Base-by-base conservation (phyloP, 1,284 basidiomycete species). In the Xerocomus amazonicus region DNA sequence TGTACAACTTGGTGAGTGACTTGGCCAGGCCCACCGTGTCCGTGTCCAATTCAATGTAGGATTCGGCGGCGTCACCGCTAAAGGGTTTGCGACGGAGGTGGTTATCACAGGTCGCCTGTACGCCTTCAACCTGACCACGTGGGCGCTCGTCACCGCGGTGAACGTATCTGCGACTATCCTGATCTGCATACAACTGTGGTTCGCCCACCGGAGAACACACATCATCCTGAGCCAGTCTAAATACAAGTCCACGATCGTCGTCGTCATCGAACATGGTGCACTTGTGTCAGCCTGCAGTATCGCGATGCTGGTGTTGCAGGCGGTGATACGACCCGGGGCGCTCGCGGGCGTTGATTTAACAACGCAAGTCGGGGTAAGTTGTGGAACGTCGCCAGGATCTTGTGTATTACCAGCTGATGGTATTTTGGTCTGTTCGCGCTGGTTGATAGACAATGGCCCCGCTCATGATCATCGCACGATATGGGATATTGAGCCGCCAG, bases 191-290 rank as follows among this genome's bases (percentile, higher is more conserved):
- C 60, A 56, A 8, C 27, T 65, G 4, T 61, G 60, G 62, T 19
- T 14, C 5, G 62, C 49, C 0, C 48, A 35, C 9, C 50, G 23
- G 26, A 36, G 35, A 5, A 32, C 41, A 2, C 19, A 41, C 4
- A 2, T 19, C 27, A 14, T 50, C 1, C 37, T 46, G 12, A 44
- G 19, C 26, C 33, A 35, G 9, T 62, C 43, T 17, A 54, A 16
- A 10, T 61, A 65, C 8, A 52, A 52, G 41, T 52, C 60, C 10
- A 51, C 47, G 9, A 35, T 54, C 16, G 6, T 59, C 19, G 12
- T 59, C 37, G 48, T 61, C 42, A 50, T 61, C n/a, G 62, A 61
- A 34, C 65, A 59, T 10, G 59, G 62, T 17, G 56, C 49, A 0
- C 4, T 61, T 16, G 55, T 61, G 32, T 61, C 61, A 36, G 4